These are phyloP conservation scores for Cercospora citrullina DNA, from an alignment of 2,329 filamentous ascomycete genomes.

Conservation along the genomic window DNA sequence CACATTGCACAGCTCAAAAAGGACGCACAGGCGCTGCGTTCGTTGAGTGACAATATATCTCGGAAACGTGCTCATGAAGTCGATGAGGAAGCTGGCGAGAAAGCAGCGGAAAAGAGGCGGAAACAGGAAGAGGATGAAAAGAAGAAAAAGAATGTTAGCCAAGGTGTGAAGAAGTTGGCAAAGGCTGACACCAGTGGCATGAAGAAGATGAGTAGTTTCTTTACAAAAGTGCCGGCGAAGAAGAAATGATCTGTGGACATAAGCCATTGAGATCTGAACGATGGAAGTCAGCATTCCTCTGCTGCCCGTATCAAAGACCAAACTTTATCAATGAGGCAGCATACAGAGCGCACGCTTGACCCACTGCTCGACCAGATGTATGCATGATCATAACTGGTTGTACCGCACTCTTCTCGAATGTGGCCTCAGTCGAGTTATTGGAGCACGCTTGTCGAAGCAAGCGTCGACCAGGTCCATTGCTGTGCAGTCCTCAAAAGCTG, in stretches of 20 bases:
- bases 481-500: not conserved
- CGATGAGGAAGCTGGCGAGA: slow-evolving; percentile 66
- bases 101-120: slow-evolving; percentile 69
- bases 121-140: slow-evolving; percentile 88
- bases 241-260: slow-evolving; percentile 10
- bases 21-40: slow-evolving; percentile 69
- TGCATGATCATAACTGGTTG: not conserved
- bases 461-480: not conserved
- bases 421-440: not conserved
- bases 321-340: not conserved
- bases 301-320: not conserved
- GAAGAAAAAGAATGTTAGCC: slow-evolving; percentile 75
- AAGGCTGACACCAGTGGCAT: slow-evolving; percentile 92
- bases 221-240: slow-evolving; percentile 60
- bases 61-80: slow-evolving; percentile 59
- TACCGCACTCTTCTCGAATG: not conserved
- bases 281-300: not conserved
- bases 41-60: slow-evolving; percentile 65
- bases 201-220: slow-evolving; percentile 97
- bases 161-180: slow-evolving; percentile 74
- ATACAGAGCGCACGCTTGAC: not conserved
- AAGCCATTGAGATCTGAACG: not conserved
- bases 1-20: slow-evolving; percentile 66
- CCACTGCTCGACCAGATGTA: not conserved
- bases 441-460: not conserved